Evolutionary conservation across 768 basidiomycete genomes (phyloP).

Genomic region (Trametes cinnabarina): DNA sequence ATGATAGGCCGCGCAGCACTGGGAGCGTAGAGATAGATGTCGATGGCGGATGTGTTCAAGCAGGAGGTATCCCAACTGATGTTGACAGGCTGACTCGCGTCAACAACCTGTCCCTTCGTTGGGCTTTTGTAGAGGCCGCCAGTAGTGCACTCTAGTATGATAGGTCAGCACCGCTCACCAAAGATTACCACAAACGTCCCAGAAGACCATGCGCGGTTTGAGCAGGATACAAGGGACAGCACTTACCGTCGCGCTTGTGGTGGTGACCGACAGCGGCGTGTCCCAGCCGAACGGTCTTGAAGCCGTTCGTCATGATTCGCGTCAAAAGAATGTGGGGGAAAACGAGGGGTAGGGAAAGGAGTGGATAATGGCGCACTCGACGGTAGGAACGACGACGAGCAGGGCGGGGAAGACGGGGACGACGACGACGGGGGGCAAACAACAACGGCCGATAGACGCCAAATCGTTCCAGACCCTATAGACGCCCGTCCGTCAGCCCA

Average conservation of each 20-base stretch:
- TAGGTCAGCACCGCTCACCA: not conserved
- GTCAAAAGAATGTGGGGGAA: slow-evolving; percentile 17
- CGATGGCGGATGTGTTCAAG: slow-evolving; percentile 47
- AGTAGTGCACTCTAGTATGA: slow-evolving; percentile 43
- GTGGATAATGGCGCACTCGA: slow-evolving; percentile 6
- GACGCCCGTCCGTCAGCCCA: not conserved
- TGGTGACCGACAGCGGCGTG: slow-evolving; percentile 12
- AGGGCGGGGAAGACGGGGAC: not conserved
- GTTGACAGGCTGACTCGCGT: slow-evolving; percentile 47
- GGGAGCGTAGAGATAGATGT: slow-evolving; percentile 69
- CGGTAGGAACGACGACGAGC: slow-evolving; percentile 10
- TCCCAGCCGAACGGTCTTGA: slow-evolving; percentile 18
- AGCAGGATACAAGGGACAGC: not conserved
- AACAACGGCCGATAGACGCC: not conserved
- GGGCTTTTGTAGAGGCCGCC: slow-evolving; percentile 67
- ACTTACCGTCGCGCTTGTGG: slow-evolving; percentile 21
- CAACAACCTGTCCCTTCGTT: slow-evolving; percentile 43
- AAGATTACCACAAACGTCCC: not conserved
- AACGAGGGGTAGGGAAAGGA: not conserved
- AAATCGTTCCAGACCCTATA: not conserved
- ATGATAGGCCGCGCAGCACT: slow-evolving; percentile 40
- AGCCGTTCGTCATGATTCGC: slow-evolving; percentile 14
- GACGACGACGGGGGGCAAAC: not conserved
- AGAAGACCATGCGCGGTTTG: not conserved
- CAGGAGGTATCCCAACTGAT: slow-evolving; percentile 69